phyloP scores from a whole-genome alignment of 371 early-diverging fungal genomes.

The Mucor indicus region DNA sequence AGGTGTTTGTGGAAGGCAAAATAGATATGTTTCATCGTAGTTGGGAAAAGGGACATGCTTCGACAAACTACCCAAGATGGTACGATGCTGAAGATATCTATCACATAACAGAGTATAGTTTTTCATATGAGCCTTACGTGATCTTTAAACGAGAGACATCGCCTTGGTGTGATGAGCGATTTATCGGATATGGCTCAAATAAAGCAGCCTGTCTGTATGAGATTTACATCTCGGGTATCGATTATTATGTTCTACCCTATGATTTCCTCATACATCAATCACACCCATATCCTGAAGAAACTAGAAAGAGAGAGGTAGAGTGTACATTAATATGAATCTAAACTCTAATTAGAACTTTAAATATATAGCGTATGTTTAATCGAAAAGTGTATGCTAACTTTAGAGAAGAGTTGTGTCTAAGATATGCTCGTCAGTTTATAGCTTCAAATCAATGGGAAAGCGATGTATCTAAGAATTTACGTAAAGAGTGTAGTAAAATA shows the following conservation, averaged over 20 bases:
- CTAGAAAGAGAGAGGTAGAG: slow-evolving; percentile 59
- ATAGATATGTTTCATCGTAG: slow-evolving; percentile 62
- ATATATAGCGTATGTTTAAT: slow-evolving; percentile 58
- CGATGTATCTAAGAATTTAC: slow-evolving; percentile 46
- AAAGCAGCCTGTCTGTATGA: slow-evolving; percentile 74
- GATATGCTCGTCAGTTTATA: slow-evolving; percentile 56
- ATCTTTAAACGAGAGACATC: slow-evolving; percentile 56
- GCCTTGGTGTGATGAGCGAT: slow-evolving; percentile 73
- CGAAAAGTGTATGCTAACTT: slow-evolving; percentile 59
- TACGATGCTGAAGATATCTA: slow-evolving; percentile 46
- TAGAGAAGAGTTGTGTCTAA: slow-evolving; percentile 63
- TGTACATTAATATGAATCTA: not conserved
- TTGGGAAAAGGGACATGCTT: slow-evolving; percentile 61
- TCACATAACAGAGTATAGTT: slow-evolving; percentile 55
- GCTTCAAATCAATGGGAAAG: slow-evolving; percentile 49
- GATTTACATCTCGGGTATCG: slow-evolving; percentile 63
- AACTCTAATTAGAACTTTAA: too few relatives aligned
- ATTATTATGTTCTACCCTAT: slow-evolving; percentile 61
- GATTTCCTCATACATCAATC: slow-evolving; percentile 70
- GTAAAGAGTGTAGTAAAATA: slow-evolving; percentile 49
- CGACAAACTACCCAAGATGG: slow-evolving; percentile 61
- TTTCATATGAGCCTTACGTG: slow-evolving; percentile 68
- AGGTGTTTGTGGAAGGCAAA: slow-evolving; percentile 38
- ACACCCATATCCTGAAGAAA: slow-evolving; percentile 56
- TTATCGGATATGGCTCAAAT: slow-evolving; percentile 73